Conservation (phyloP, 2,329 filamentous ascomycete genomes). For the Phaeoacremonium minimum region DNA sequence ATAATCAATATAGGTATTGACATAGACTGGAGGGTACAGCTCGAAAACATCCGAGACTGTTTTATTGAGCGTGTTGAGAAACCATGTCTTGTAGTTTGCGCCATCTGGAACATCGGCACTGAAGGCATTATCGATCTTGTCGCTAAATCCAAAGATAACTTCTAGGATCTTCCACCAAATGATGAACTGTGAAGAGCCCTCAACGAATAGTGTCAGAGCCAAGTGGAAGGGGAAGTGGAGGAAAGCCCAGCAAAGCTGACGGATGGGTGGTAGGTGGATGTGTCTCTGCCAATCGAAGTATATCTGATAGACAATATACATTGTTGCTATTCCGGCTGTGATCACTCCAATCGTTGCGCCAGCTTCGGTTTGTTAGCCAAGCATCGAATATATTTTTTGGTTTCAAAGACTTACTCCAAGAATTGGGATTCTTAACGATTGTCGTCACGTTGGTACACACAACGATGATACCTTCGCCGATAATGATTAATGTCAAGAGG, state of each 20-base stretch:
- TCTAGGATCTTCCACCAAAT: constrained; percentile 36
- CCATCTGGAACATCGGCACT: background rate
- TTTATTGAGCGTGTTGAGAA: constrained; percentile 2
- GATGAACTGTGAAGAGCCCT: constrained; percentile 56
- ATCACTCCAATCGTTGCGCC: constrained; percentile 33
- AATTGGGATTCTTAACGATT: constrained; percentile 34
- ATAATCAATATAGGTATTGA: constrained; percentile 3
- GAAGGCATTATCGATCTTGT: constrained; percentile 1
- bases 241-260: constrained; percentile 54
- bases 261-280: constrained; percentile 49
- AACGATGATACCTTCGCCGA: constrained; percentile 63
- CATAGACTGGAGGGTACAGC: constrained; percentile 1
- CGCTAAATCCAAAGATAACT: constrained; percentile 9
- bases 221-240: constrained; percentile 63
- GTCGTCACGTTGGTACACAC: constrained; percentile 47
- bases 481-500: constrained; percentile 59
- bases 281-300: constrained; percentile 63
- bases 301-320: constrained; percentile 39
- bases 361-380: constrained; percentile 23
- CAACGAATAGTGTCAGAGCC: constrained; percentile 58
- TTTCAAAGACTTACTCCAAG: constrained; percentile 33
- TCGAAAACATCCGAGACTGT: constrained; percentile 1
- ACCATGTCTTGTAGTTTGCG: background rate
- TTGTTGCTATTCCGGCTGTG: constrained; percentile 26
- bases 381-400: too few species aligned